Conservation (phyloP, 768 basidiomycete species). For the Vararia minispora region DNA sequence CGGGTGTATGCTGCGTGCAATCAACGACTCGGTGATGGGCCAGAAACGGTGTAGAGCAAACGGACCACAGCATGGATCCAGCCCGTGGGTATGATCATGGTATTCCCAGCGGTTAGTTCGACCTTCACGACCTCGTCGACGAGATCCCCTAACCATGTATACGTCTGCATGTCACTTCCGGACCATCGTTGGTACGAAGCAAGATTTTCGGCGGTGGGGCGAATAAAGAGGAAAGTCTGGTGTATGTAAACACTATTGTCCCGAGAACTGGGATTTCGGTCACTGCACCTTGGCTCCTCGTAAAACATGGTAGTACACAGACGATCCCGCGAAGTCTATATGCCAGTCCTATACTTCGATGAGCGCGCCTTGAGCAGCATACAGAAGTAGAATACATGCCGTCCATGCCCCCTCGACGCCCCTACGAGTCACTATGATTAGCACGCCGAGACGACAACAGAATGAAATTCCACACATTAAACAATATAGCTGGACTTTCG, state of each 20-base stretch:
- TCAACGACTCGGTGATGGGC: neutral
- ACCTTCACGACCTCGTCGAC: constrained; percentile 87
- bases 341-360: constrained; percentile 78
- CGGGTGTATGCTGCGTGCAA: constrained; percentile 64
- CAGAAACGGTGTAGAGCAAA: constrained; percentile 8
- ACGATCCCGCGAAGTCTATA: constrained; percentile 94
- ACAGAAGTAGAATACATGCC: constrained; percentile 32
- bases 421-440: too few species aligned
- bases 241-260: too few species aligned
- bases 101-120: constrained; percentile 64
- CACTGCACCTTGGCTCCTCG: constrained; percentile 64
- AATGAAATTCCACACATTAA: too few species aligned
- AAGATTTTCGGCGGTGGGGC: constrained; percentile 77
- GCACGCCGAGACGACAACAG: too few species aligned
- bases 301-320: constrained; percentile 95
- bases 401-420: constrained; percentile 91
- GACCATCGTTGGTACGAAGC: constrained; percentile 92
- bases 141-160: constrained; percentile 86
- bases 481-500: constrained; percentile 94
- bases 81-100: constrained; percentile 91
- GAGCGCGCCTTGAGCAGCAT: constrained; percentile 1
- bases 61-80: constrained; percentile 97
- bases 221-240: constrained; percentile 94
- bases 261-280: constrained; percentile 1
- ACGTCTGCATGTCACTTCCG: constrained; percentile 80